Conservation (phyloP, 2,329 filamentous ascomycete species). For the Aspergillus sergii region DNA sequence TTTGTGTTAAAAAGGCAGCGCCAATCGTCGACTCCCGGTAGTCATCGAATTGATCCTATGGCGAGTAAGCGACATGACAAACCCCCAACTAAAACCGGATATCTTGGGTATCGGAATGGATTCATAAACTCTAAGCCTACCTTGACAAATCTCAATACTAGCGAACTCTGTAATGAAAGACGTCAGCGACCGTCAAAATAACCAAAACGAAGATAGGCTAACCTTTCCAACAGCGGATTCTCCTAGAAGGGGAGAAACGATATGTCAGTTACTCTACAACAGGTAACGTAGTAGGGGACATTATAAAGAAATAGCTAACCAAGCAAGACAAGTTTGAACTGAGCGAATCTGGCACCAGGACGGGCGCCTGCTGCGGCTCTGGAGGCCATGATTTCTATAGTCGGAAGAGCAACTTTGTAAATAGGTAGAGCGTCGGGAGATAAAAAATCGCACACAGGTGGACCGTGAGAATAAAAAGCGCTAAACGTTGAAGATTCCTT, state of each 20-base stretch:
- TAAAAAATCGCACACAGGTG: background rate
- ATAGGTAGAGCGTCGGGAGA: background rate
- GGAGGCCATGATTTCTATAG: conserved; percentile 70
- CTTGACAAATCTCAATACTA: conserved; percentile 98
- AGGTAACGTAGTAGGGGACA: conserved; percentile 8
- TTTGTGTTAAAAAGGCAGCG: conserved; percentile 97
- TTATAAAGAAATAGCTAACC: conserved; percentile 61
- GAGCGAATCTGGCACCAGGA: conserved; percentile 80
- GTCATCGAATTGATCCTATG: conserved; percentile 95
- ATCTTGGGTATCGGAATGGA: background rate
- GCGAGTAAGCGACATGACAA: conserved; percentile 9
- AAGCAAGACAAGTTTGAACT: conserved; percentile 97
- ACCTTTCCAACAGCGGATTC: conserved; percentile 99
- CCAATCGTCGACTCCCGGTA: conserved; percentile 98
- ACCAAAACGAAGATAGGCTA: conserved; percentile 21
- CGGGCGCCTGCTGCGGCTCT: conserved; percentile 73
- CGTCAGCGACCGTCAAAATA: conserved; percentile 30
- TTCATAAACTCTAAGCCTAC: conserved; percentile 52
- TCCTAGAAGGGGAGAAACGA: conserved; percentile 56
- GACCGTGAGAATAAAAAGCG: conserved; percentile 1
- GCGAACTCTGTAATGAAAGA: conserved; percentile 72
- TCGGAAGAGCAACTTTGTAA: conserved; percentile 8
- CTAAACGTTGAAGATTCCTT: background rate
- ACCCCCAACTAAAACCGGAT: background rate
- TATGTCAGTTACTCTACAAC: conserved; percentile 20